Base-by-base conservation (phyloP, 176 grass and related monocot species). In the Ensete glaucum region DNA sequence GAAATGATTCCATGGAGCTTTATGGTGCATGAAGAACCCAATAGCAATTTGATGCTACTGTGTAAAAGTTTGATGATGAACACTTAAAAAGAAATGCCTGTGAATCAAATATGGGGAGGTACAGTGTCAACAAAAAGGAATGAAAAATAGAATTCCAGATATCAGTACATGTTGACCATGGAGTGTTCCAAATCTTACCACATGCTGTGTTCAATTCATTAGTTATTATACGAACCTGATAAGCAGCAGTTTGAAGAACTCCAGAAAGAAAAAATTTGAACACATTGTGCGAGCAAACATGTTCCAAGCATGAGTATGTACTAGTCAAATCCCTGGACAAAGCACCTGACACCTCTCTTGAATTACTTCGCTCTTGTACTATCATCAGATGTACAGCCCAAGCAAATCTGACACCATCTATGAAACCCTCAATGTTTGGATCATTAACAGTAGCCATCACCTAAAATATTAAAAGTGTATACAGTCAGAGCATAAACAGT, bases 331-430 rank as follows among this genome's bases (percentile, higher is more conserved):
- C 84, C 71, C 67, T 81, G 16, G 85, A 79, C 76, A 84, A 83
- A 81, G 66, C 55, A 77, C 78, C 85, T 64, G 66, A 81, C 64
- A 84, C 12, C 56, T 82, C 85, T 76, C 81, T 88, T 73, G 85
- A 82, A 71, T 63, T 78, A 77, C 78, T 83, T 77, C 14, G 81
- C 72, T 97, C 93, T 82, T 97, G 90, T 87, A 84, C 86, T 86
- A 93, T 84, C 85, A 93, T 92, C 82, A 97, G 88, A 88, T 90
- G 82, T 76, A 93, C 86, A 43, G 77, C 71, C 94, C 94, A 98
- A 29, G 86, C 90, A 87, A 98, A 84, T 73, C 90, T 82, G 72
- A 93, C 90, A 77, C 79, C 70, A 83, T 89, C 82, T 85, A 85
- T 72, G 79, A 93, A 98, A 48, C 82, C 88, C 72, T 98, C 90